Evolutionary conservation across 345 rosid genomes (phyloP).

Genomic region (Capsella bursapastoris): DNA sequence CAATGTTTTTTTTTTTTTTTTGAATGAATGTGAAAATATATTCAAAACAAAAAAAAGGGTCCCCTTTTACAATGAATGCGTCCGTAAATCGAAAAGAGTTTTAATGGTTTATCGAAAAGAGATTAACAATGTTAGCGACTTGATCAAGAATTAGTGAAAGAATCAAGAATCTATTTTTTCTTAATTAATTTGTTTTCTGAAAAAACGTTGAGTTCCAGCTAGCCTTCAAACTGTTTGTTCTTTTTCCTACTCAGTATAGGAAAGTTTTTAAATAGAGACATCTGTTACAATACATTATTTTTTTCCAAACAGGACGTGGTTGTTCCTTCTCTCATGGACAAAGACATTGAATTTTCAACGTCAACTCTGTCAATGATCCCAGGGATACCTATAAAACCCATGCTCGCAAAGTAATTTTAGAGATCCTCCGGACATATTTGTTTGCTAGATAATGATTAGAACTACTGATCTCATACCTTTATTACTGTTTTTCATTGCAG

Average conservation of each 20-base stretch:
- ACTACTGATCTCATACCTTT: constrained; percentile 32
- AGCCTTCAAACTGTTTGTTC: constrained; percentile 15
- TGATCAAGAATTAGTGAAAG: constrained; percentile 1
- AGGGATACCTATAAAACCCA: constrained; percentile 87
- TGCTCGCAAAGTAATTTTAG: constrained; percentile 82
- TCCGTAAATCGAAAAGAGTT: too few species aligned
- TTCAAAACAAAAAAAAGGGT: too few species aligned
- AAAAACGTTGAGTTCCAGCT: not conserved
- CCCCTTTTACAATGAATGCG: too few species aligned
- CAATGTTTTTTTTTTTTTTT: not conserved
- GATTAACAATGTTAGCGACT: not conserved
- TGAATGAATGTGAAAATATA: too few species aligned
- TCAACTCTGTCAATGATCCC: constrained; percentile 78
- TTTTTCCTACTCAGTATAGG: constrained; percentile 2
- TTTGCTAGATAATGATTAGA: not conserved
- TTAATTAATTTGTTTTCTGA: not conserved
- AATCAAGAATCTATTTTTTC: not conserved
- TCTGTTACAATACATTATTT: not conserved
- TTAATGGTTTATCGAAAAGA: too few species aligned
- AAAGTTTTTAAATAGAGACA: not conserved
- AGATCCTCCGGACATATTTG: constrained; percentile 9
- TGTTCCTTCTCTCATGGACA: constrained; percentile 68
- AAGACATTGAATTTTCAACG: constrained; percentile 72
- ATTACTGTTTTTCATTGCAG: constrained; percentile 44
- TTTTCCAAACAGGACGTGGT: constrained; percentile 65